Base-by-base conservation (phyloP, 768 basidiomycete species). In the Podaxis pistillaris region DNA sequence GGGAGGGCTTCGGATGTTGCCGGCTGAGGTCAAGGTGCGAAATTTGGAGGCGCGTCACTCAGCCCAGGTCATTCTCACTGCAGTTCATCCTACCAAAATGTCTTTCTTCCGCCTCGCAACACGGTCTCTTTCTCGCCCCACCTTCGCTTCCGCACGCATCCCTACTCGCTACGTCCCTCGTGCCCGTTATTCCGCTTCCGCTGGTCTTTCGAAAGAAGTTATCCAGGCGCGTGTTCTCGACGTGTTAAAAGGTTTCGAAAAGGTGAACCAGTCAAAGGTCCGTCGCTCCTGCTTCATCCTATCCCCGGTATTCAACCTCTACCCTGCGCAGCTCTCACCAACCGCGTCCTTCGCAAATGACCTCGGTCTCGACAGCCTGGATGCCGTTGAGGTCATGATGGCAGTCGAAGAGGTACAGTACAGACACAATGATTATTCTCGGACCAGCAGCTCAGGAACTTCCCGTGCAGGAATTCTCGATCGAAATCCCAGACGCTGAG, bases 331-430 rank as follows among this genome's bases (percentile, higher is more conserved):
- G 95, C 80, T 98, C 69, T 80, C 83, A 17, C 68, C 84, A 9
- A 70, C 81, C 37, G 79, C 92, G 11, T 81, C 85, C 11, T 95
- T 97, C 75, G 76, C 86, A 56, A 81, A 86, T 51, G 93, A 97
- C 81, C 83, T 97, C 56, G 94, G 93, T 33, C 83, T 97, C 36
- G 97, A 99, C 77, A 98, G 95, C 69, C 79, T 99, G 73, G 97
- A 99, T 74, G 86, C 95, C 19, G 96, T 99, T 19, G 97, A 99
- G 75, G 95, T 98, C 28, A 93, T 98, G 69, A 97, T 99, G 95
- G 94, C 96, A 44, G 90, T 99, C 68, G 97, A 99, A 79, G 97
- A 95, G 86, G 90, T 87, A 68, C 47, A 24, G 17, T 4, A 24
- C 71, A 49, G 30, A 26, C 24, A 40, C 19, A 47, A 33, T 9